Conservation (phyloP, 1,284 basidiomycete species). For the Puccinia horiana region DNA sequence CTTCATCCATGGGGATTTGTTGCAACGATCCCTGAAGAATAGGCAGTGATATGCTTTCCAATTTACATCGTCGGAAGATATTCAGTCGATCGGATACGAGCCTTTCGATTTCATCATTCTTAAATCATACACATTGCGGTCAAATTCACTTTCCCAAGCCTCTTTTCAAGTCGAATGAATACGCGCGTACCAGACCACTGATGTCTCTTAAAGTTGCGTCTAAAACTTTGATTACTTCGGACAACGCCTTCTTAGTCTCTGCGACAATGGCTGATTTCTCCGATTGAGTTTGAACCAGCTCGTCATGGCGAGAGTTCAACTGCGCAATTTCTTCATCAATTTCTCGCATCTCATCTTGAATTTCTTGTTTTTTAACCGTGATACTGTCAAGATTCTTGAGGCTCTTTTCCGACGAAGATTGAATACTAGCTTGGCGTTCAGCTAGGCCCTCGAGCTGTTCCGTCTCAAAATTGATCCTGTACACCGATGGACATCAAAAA, state of each 20-base stretch:
- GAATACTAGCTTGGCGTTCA: slow-evolving; percentile 59
- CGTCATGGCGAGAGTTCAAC: slow-evolving; percentile 7
- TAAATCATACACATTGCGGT: not conserved
- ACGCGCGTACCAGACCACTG: slow-evolving; percentile 62
- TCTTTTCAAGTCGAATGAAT: not conserved
- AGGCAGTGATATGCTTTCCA: slow-evolving; percentile 88
- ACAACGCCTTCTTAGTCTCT: slow-evolving; percentile 70
- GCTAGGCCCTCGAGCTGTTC: slow-evolving; percentile 66
- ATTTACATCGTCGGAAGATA: slow-evolving; percentile 84
- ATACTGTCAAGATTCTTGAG: slow-evolving; percentile 61
- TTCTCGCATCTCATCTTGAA: slow-evolving; percentile 30
- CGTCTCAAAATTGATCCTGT: slow-evolving; percentile 46
- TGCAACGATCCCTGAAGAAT: slow-evolving; percentile 74
- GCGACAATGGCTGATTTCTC: slow-evolving; percentile 73
- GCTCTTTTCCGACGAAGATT: slow-evolving; percentile 61
- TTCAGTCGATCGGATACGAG: slow-evolving; percentile 79
- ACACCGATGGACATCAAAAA: not conserved
- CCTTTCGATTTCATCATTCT: slow-evolving; percentile 91
- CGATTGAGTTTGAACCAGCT: slow-evolving; percentile 25
- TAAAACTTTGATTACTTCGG: slow-evolving; percentile 72
- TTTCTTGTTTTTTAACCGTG: not conserved
- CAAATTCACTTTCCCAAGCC: not conserved
- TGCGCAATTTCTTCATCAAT: slow-evolving; percentile 43
- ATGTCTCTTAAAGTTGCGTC: slow-evolving; percentile 90
- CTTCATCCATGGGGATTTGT: slow-evolving; percentile 92